These are phyloP conservation scores for Solanum verrucosum DNA, from an alignment of 257 asterid genomes.

Conservation along the genomic window DNA sequence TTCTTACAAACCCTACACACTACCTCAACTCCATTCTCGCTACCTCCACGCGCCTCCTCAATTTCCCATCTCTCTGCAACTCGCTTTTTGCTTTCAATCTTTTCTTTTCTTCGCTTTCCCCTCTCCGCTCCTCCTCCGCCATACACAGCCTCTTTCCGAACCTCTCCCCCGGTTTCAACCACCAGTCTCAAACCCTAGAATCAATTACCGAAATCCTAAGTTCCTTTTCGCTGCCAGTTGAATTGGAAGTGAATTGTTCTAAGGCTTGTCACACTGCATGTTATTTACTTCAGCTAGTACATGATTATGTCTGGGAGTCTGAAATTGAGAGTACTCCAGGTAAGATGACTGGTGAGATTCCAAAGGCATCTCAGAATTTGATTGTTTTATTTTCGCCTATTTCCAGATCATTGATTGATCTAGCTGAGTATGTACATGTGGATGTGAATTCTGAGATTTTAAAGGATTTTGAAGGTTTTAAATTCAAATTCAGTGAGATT, in stretches of 20 bases:
- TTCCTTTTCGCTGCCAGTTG: constrained; percentile 13
- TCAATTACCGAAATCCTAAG: constrained; percentile 32
- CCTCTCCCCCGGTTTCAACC: constrained; percentile 23
- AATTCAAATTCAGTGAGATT: constrained; percentile 22
- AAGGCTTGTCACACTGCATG: constrained; percentile 30
- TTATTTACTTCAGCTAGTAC: constrained; percentile 53
- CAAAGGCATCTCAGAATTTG: constrained; percentile 40
- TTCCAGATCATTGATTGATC: constrained; percentile 20
- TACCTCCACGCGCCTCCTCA: constrained; percentile 54
- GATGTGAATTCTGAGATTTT: not conserved
- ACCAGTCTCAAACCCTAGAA: constrained; percentile 22
- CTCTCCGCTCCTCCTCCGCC: constrained; percentile 41
- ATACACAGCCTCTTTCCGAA: constrained; percentile 28
- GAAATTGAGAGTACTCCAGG: constrained; percentile 27
- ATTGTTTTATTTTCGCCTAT: constrained; percentile 61
- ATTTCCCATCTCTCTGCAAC: constrained; percentile 43
- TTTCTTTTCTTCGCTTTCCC: constrained; percentile 79
- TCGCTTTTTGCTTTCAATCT: constrained; percentile 62
- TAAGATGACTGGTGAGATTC: constrained; percentile 18
- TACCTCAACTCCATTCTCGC: constrained; percentile 45
- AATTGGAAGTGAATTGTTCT: constrained; percentile 7
- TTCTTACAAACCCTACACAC: constrained; percentile 32
- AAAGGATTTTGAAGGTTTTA: constrained; percentile 12
- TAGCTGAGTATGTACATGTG: constrained; percentile 24
- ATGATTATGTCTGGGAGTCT: constrained; percentile 71